These are phyloP conservation scores for Kwoniella pini DNA, from an alignment of 768 basidiomycete genomes.

Conservation along the genomic window DNA sequence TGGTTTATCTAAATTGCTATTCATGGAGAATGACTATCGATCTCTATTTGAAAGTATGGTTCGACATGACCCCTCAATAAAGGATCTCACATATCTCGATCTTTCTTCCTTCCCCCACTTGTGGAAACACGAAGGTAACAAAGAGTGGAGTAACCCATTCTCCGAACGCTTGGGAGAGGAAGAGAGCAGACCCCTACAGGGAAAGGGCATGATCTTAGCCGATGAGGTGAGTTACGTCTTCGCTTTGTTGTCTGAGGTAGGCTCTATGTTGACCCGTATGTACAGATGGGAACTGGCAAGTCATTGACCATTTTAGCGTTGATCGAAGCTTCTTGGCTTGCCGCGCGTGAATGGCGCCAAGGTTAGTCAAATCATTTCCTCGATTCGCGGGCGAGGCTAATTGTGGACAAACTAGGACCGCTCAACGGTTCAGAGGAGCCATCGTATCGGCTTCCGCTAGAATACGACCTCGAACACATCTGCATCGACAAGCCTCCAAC, in stretches of 20 bases:
- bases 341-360: background rate
- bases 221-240: slow-evolving; percentile 5
- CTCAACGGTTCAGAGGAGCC: background rate
- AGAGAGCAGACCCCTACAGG: slow-evolving; percentile 2
- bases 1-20: background rate
- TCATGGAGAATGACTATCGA: background rate
- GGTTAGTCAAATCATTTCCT: background rate
- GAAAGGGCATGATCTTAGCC: slow-evolving; percentile 5
- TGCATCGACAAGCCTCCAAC: background rate
- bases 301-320: background rate
- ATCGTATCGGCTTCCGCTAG: slow-evolving; percentile 2
- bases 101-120: slow-evolving; percentile 7
- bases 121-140: background rate
- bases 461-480: background rate
- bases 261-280: background rate
- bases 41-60: background rate
- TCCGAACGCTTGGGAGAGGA: background rate
- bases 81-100: background rate
- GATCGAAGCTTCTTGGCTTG: slow-evolving; percentile 1
- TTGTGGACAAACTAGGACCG: background rate
- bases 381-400: background rate
- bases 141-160: background rate
- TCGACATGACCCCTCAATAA: background rate
- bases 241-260: background rate
- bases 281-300: slow-evolving; percentile 12